Percentiles rank a stretch among this genome's conserved stretches.
Conservation (phyloP, 176 grass and related monocot species). For the Carex pumila region DNA sequence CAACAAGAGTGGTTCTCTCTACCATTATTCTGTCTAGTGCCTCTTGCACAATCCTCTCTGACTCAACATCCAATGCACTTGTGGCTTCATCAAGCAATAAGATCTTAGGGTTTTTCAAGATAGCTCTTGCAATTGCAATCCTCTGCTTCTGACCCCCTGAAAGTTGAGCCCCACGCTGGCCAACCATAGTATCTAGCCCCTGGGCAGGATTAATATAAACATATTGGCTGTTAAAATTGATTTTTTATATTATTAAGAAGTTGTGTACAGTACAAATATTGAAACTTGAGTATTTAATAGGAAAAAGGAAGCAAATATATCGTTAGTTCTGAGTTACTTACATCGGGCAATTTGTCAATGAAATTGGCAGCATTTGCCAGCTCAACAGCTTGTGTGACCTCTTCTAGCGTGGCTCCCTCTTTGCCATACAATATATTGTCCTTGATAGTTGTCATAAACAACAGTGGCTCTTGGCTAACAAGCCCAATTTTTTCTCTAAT, state of each 20-base stretch:
- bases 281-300: not conserved
- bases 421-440: slow-evolving; percentile 88
- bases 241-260: not conserved
- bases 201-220: not conserved
- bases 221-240: not conserved
- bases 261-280: not conserved
- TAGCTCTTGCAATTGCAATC: slow-evolving; percentile 85
- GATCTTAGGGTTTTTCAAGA: slow-evolving; percentile 77
- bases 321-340: slow-evolving; percentile 24
- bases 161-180: slow-evolving; percentile 64
- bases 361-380: slow-evolving; percentile 85
- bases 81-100: slow-evolving; percentile 90
- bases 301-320: not conserved
- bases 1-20: slow-evolving; percentile 57
- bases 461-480: slow-evolving; percentile 86
- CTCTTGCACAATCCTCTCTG: slow-evolving; percentile 74
- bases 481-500: slow-evolving; percentile 72
- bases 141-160: slow-evolving; percentile 95
- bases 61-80: slow-evolving; percentile 81
- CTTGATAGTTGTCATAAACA: slow-evolving; percentile 79
- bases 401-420: slow-evolving; percentile 71
- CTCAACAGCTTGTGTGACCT: slow-evolving; percentile 58
- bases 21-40: slow-evolving; percentile 64
- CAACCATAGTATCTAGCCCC: slow-evolving; percentile 87
- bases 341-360: slow-evolving; percentile 77